Percentiles rank a stretch among this genome's conserved stretches.
phyloP scores from a whole-genome alignment of 305 asterid species.

The Fraxinus velutina region DNA sequence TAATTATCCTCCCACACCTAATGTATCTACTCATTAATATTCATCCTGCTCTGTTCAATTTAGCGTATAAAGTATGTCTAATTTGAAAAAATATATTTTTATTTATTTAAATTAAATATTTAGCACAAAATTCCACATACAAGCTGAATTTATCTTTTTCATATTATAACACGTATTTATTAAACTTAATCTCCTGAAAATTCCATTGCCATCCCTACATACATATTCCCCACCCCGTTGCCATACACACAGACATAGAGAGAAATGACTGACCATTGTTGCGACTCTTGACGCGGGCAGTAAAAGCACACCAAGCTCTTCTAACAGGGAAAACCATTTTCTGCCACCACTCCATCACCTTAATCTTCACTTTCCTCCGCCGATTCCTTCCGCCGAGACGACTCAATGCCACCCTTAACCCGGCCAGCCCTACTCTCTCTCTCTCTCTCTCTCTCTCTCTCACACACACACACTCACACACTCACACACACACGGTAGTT shows the following conservation, averaged over 20 bases:
- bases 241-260: neutral
- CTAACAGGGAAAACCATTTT: slow-evolving; percentile 80
- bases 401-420: slow-evolving; percentile 43
- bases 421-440: neutral
- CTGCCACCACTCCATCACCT: slow-evolving; percentile 80
- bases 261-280: slow-evolving; percentile 53
- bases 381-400: slow-evolving; percentile 61
- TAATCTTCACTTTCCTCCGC: slow-evolving; percentile 58
- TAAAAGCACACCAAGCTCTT: slow-evolving; percentile 67
- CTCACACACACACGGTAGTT: neutral
- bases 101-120: neutral
- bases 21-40: neutral
- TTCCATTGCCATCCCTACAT: neutral
- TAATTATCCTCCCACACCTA: neutral
- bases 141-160: neutral
- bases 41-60: neutral
- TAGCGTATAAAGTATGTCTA: neutral
- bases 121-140: neutral
- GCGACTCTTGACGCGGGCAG: slow-evolving; percentile 66
- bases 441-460: neutral
- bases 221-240: neutral
- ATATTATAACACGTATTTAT: neutral
- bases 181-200: neutral
- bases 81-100: neutral
- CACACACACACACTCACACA: neutral